These are phyloP conservation scores for Penicillium sp. DNA, from an alignment of 2,329 filamentous ascomycete genomes.

Conservation along the genomic window DNA sequence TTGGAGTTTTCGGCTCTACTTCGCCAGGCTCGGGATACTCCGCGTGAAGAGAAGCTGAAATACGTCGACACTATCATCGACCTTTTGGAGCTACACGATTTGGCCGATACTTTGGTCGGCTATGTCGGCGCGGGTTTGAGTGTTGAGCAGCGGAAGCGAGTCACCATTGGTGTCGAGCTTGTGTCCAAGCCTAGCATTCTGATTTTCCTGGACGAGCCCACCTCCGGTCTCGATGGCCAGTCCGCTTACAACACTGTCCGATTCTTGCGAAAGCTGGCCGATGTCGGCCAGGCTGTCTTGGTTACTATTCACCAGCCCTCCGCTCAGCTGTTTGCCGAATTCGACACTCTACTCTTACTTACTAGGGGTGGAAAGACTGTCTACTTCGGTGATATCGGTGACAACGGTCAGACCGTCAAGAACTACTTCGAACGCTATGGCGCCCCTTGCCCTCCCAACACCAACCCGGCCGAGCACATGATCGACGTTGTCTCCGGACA, in stretches of 20 bases:
- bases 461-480: conserved; percentile 59
- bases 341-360: conserved; percentile 64
- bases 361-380: conserved; percentile 65
- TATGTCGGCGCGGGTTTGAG: conserved; percentile 44
- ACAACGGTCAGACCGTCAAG: conserved; percentile 59
- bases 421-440: conserved; percentile 64
- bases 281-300: conserved; percentile 62
- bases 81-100: conserved; percentile 57
- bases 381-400: conserved; percentile 65
- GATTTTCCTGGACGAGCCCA: conserved; percentile 67
- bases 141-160: conserved; percentile 63
- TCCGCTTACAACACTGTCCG: conserved; percentile 62
- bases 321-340: conserved; percentile 62
- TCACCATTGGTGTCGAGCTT: conserved; percentile 68
- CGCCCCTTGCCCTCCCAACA: conserved; percentile 57
- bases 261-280: conserved; percentile 62
- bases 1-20: conserved; percentile 63
- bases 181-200: conserved; percentile 63
- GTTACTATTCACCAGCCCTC: conserved; percentile 69
- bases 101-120: conserved; percentile 60
- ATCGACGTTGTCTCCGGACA: conserved; percentile 49
- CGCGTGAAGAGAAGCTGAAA: conserved; percentile 56
- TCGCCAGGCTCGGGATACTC: conserved; percentile 51
- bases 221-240: conserved; percentile 63
- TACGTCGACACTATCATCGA: conserved; percentile 63